These are phyloP conservation scores for Gaillardinia entomophila DNA, from an alignment of 805 yeast species.

Conservation along the genomic window DNA sequence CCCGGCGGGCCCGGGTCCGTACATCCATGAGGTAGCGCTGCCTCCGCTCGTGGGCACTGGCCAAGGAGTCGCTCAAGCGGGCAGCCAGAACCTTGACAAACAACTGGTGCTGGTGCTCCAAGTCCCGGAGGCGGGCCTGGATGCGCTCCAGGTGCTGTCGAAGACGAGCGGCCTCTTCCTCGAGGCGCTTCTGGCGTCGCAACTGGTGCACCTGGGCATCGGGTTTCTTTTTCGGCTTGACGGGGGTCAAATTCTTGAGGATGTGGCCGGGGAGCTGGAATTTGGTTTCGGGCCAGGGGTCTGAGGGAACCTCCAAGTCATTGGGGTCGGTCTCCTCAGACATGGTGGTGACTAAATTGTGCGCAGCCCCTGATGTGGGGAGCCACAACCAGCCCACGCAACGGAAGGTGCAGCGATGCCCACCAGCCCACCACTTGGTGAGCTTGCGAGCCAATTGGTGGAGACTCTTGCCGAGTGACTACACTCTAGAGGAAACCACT, in stretches of 20 bases:
- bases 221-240: constrained; percentile 1
- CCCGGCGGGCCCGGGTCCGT: not conserved
- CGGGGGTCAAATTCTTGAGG: constrained; percentile 5
- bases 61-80: not conserved
- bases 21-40: not conserved
- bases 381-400: no score
- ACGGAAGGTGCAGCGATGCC: no score
- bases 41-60: not conserved
- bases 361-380: no score
- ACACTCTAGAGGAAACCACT: no score
- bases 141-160: not conserved
- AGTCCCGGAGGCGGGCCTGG: not conserved
- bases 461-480: no score
- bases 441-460: no score
- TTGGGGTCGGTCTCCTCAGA: no score
- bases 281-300: not conserved
- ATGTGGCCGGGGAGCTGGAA: constrained; percentile 5
- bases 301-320: no score
- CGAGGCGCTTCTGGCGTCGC: not conserved
- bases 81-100: not conserved
- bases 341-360: no score
- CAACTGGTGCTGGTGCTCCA: not conserved
- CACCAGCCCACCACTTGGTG: no score
- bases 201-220: not conserved
- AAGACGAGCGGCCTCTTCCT: not conserved